phyloP scores from a whole-genome alignment of 2,329 filamentous ascomycete genomes.

The Xylariaceae sp. region DNA sequence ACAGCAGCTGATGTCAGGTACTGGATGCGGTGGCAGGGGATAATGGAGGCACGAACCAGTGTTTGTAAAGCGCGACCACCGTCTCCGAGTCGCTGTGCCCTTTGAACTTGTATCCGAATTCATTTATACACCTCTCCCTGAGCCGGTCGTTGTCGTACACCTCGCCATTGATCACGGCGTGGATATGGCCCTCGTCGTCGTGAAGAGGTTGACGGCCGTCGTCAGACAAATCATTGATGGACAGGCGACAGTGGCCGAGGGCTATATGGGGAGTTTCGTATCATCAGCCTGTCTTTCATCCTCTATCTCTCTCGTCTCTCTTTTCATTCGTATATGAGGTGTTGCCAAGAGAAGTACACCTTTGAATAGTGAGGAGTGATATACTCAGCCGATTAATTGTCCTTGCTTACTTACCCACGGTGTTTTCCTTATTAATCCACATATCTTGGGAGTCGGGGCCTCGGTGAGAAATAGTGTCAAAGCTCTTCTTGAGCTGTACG shows the following conservation, averaged over 20 bases:
- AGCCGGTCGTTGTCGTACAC: constrained; percentile 36
- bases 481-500: neutral
- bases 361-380: no score
- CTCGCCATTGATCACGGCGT: constrained; percentile 10
- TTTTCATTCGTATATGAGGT: neutral
- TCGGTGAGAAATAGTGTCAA: constrained; percentile 3
- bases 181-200: constrained; percentile 7
- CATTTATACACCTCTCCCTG: constrained; percentile 30
- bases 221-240: constrained; percentile 7
- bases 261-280: neutral
- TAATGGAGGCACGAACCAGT: constrained; percentile 15
- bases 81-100: constrained; percentile 43
- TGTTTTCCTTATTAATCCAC: constrained; percentile 6
- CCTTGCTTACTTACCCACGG: constrained; percentile 1
- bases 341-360: no score
- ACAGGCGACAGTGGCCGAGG: constrained; percentile 6
- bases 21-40: no score
- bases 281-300: neutral
- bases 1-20: no score
- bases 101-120: constrained; percentile 36
- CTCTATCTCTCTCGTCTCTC: neutral
- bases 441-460: constrained; percentile 5
- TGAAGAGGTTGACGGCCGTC: constrained; percentile 8
- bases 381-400: no score
- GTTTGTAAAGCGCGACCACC: constrained; percentile 42